phyloP scores from a whole-genome alignment of 805 yeast species.

The Sugiyamaella mastotermitis region DNA sequence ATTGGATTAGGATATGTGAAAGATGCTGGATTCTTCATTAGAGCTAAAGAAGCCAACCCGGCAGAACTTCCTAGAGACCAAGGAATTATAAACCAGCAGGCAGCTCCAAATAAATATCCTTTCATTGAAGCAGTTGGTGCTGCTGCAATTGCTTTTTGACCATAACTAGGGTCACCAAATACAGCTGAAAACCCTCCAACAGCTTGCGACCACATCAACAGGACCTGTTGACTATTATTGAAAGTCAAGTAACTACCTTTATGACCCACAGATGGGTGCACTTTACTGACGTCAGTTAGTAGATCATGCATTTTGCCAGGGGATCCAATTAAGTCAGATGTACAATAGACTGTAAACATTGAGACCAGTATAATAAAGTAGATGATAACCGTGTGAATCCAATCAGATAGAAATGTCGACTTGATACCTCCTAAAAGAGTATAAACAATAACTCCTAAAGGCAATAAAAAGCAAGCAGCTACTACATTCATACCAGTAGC shows the following conservation, averaged over 20 bases:
- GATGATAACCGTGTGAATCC: constrained; percentile 74
- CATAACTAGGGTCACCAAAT: constrained; percentile 79
- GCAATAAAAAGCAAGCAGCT: constrained; percentile 78
- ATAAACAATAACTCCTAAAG: constrained; percentile 70
- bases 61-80: constrained; percentile 73
- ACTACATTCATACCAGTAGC: constrained; percentile 78
- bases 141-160: constrained; percentile 84
- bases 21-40: constrained; percentile 64
- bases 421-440: constrained; percentile 78
- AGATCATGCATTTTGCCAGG: constrained; percentile 76
- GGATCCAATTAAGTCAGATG: constrained; percentile 66
- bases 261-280: constrained; percentile 69
- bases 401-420: constrained; percentile 77
- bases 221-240: constrained; percentile 79
- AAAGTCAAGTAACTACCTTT: constrained; percentile 86
- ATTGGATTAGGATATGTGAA: constrained; percentile 72
- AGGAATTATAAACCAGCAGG: constrained; percentile 90
- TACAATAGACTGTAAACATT: constrained; percentile 72
- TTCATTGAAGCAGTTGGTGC: constrained; percentile 79
- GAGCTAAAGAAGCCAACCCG: constrained; percentile 75
- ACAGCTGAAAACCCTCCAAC: constrained; percentile 90
- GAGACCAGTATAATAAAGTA: constrained; percentile 70
- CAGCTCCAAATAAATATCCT: constrained; percentile 82
- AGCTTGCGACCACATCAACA: constrained; percentile 80
- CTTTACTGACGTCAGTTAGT: constrained; percentile 48